Evolutionary conservation across 176 grass and related monocot genomes (phyloP), one percentile per base, ranked within the genome.

Genomic region (Paspalum notatum): DNA sequence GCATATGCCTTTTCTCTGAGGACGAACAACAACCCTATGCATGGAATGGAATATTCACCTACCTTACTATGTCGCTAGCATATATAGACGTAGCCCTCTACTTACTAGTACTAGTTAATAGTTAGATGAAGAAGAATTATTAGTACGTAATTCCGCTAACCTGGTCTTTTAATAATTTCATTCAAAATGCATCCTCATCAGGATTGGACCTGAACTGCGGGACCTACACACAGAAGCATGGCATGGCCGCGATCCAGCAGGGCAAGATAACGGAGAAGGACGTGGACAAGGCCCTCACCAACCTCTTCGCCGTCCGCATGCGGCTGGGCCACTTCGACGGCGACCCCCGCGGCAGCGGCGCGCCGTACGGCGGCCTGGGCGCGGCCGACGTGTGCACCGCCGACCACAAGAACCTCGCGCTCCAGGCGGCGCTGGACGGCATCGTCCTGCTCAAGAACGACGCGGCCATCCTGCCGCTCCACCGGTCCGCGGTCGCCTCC

Each of bases 391-490:
- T 97, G 2, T 94, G 94, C 68, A 73, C 91, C 1, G 52, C 73
- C 0, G 83, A 76, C 7, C 91, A 97, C 87, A 78, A 60, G 65
- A n/a, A 52, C 46, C 71, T 94, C 12, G 83, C 94, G 20, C 73
- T 91, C 10, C 78, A 94, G 57, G 94, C 91, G 17, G 91, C 94
- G 5, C 61, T 72, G 61, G 68, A 88, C 52, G 91, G 94, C 82
- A 94, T 94, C 39, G 94, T 97, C 24, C 82, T 97, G 4, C 80
- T 97, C 67, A 92, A 97, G 81, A 97, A 97, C 72, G 70, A 82
- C 32, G 61, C 17, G 5, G 46, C 20, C 10, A 8, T 42, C 14
- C 87, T 97, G 55, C 94, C 91, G 7, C 85, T 97, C 6, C 32
- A 42, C 55, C 59, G 63, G 0, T 12, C 21, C 0, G 22, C 40